Evolutionary conservation across 495 filamentous ascomycete species (phyloP), one percentile per base, ranked within the genome.

Genomic region (Trichocladium antarcticum): DNA sequence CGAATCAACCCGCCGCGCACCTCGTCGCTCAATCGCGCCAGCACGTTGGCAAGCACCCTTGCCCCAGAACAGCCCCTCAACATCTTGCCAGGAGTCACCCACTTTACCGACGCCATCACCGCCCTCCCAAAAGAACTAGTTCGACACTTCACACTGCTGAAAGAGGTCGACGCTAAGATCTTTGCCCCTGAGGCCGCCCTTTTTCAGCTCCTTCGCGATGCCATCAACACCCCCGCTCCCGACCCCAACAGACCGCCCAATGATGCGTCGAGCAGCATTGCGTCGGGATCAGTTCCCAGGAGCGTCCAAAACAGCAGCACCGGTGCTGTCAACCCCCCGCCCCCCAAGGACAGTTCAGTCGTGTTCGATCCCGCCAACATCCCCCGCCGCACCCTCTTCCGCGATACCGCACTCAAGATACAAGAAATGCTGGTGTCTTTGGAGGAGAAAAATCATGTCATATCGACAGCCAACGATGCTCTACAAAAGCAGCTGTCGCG

Each of bases 391-490:
- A 70, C 77, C 51, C 70, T 87, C 15, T 88, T 90, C 62, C 75
- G 68, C 50, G 71, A 76, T 40, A 70, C 67, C 22, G 69, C 70
- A 6, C 65, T 62, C 40, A 74, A 78, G 54, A 77, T 90, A 32
- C 72, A 77, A 36, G 83, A 89, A 50, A 81, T 96, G 66, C 77
- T 95, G 53, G 75, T 83, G 48, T 85, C 85, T 0, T 70, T 95
- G 28, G 93, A 97, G 56, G 92, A 98, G 67, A 99, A 99, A 67
- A 95, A 93, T 51, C 89, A 94, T 53, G 89, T 97, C 44, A 82
- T 96, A 35, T 81, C 82, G 3, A 89, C 88, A 5, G 89, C 93
- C 37, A 86, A 85, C 54, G 85, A 94, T 47, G 83, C 88, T 44
- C 76, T 97, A 7, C 79, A 87, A 47, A 90, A 86, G 59, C 89